A percentile compares a stretch with the other conserved stretches of the same genome.
These are phyloP conservation scores for Hanseniaspora nectarophila DNA, from an alignment of 805 yeast genomes.

Conservation along the genomic window DNA sequence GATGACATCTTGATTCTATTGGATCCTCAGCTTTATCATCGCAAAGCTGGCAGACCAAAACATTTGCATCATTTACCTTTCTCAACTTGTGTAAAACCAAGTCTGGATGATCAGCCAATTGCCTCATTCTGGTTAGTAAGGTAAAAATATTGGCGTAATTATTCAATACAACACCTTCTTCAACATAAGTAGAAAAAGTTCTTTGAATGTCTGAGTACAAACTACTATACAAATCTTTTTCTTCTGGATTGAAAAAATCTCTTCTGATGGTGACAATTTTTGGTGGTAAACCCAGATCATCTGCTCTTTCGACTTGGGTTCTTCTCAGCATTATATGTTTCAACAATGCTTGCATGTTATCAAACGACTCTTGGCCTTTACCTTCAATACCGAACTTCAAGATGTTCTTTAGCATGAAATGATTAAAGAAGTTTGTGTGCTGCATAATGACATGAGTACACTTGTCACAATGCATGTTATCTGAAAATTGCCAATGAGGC, in stretches of 20 bases:
- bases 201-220: constrained; percentile 78
- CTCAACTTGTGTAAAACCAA: constrained; percentile 66
- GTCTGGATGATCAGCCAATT: constrained; percentile 96
- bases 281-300: constrained; percentile 95
- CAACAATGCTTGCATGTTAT: constrained; percentile 59
- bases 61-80: constrained; percentile 27
- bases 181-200: constrained; percentile 81
- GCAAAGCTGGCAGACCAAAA: constrained; percentile 75
- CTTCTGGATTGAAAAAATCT: constrained; percentile 86
- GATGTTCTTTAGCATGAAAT: constrained; percentile 86
- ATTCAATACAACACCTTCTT: constrained; percentile 90
- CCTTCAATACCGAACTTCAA: constrained; percentile 75
- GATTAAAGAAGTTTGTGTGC: constrained; percentile 90
- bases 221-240: constrained; percentile 80
- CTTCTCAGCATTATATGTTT: constrained; percentile 82
- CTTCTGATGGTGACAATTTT: constrained; percentile 79
- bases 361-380: constrained; percentile 68
- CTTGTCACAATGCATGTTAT: constrained; percentile 67
- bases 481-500: constrained; percentile 72
- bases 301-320: constrained; percentile 92
- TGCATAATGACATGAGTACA: constrained; percentile 93
- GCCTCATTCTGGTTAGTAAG: constrained; percentile 92
- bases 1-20: constrained; percentile 87
- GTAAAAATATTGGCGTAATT: constrained; percentile 96
- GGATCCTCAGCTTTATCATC: constrained; percentile 99